phyloP scores from a whole-genome alignment of 2,329 filamentous ascomycete genomes.

The Cladosporium halotolerans region DNA sequence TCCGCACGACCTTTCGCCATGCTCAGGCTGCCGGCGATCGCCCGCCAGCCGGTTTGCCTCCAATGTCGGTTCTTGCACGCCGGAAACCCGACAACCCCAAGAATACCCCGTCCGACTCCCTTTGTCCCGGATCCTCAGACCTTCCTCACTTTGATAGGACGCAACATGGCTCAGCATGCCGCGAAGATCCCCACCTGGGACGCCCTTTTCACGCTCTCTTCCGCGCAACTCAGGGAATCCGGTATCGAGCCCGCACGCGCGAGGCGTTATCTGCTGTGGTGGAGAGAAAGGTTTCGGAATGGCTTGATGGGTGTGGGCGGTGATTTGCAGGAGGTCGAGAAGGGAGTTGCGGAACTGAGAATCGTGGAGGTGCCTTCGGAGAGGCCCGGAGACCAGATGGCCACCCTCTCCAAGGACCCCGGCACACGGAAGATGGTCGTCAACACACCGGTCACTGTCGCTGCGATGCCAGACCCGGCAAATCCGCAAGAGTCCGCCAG shows the following conservation, averaged over 20 bases:
- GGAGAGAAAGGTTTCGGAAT: constrained; percentile 77
- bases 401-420: constrained; percentile 48
- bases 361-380: constrained; percentile 50
- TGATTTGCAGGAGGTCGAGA: constrained; percentile 67
- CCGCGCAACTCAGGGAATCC: constrained; percentile 69
- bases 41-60: constrained; percentile 15
- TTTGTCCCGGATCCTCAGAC: constrained; percentile 80
- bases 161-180: constrained; percentile 72
- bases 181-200: constrained; percentile 89
- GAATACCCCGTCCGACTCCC: constrained; percentile 67
- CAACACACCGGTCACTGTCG: constrained; percentile 45
- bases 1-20: constrained; percentile 22
- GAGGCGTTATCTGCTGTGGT: constrained; percentile 76
- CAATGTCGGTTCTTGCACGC: constrained; percentile 18
- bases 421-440: constrained; percentile 54
- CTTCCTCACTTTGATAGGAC: constrained; percentile 87
- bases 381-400: constrained; percentile 23
- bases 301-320: constrained; percentile 76
- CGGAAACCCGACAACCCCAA: constrained; percentile 33
- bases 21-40: constrained; percentile 18
- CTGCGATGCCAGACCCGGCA: constrained; percentile 26
- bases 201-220: constrained; percentile 75
- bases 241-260: constrained; percentile 81
- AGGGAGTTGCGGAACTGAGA: constrained; percentile 53
- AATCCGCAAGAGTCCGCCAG: constrained; percentile 49